phyloP scores from a whole-genome alignment of 345 rosid species.

The Cardiospermum halicacabum region DNA sequence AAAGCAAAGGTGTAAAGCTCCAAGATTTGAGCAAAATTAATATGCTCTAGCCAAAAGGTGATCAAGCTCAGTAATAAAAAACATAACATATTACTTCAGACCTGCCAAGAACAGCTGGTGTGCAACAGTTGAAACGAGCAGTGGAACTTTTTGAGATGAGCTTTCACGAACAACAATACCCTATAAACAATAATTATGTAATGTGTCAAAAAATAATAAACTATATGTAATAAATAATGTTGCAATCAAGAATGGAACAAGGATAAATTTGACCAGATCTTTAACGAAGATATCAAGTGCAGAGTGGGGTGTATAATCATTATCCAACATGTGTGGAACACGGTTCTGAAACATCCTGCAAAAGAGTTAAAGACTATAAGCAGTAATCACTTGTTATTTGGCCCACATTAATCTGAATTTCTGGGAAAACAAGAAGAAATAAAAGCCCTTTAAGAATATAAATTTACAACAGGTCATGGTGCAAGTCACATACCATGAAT shows the following conservation, averaged over 20 bases:
- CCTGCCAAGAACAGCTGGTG: conserved; percentile 87
- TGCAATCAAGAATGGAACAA: neutral
- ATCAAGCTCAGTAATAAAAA: neutral
- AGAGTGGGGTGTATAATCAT: conserved; percentile 88
- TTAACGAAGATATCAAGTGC: conserved; percentile 97
- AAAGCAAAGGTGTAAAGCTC: neutral
- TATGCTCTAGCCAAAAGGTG: neutral
- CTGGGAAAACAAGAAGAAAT: no score
- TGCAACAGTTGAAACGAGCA: conserved; percentile 73
- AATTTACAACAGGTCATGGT: neutral
- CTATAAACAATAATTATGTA: conserved; percentile 44
- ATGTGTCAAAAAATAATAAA: conserved; percentile 1
- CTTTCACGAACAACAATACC: conserved; percentile 84
- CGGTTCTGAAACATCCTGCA: conserved; percentile 98
- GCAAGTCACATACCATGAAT: conserved; percentile 68
- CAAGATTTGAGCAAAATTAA: neutral
- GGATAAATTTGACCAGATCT: conserved; percentile 66
- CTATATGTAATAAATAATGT: conserved; percentile 1
- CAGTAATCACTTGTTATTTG: conserved; percentile 3
- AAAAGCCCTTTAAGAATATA: neutral
- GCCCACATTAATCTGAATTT: neutral
- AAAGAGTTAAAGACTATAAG: conserved; percentile 15
- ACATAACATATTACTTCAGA: conserved; percentile 19
- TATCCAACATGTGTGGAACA: conserved; percentile 92
- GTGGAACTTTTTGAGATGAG: conserved; percentile 68